Conservation (phyloP, 352 stramenopile genomes). For the Elongisporangium senticosum region DNA sequence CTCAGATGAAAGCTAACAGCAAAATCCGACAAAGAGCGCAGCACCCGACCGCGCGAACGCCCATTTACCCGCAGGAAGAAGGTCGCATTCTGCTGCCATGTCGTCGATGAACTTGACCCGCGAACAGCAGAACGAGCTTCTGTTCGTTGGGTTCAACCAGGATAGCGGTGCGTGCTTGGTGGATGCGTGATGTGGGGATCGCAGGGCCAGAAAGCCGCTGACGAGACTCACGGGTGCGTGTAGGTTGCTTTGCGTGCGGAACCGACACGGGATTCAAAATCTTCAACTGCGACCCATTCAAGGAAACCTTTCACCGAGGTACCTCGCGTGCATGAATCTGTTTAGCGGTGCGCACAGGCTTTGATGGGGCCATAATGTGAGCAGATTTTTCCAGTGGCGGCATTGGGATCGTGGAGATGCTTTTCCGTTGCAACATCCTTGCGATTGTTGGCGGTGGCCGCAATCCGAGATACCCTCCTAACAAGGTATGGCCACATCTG, state of each 20-base stretch:
- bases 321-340: conserved; percentile 1
- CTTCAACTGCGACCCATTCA: conserved; percentile 98
- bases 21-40: neutral
- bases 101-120: conserved; percentile 82
- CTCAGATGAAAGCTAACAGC: neutral
- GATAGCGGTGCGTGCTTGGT: conserved; percentile 67
- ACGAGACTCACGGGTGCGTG: neutral
- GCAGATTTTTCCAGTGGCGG: conserved; percentile 91
- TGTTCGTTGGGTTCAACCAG: conserved; percentile 95
- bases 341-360: neutral
- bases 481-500: conserved; percentile 75
- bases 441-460: conserved; percentile 89
- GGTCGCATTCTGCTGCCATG: conserved; percentile 14
- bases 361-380: neutral
- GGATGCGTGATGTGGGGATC: neutral
- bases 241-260: conserved; percentile 92
- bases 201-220: neutral
- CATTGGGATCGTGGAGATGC: conserved; percentile 98
- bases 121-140: conserved; percentile 89
- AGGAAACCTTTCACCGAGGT: conserved; percentile 95
- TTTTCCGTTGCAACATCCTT: conserved; percentile 99
- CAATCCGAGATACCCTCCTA: conserved; percentile 92
- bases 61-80: neutral
- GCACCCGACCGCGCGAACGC: neutral
- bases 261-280: conserved; percentile 98